Base-by-base conservation (phyloP, 73 alveolate species). In the Uronychia binucleata region DNA sequence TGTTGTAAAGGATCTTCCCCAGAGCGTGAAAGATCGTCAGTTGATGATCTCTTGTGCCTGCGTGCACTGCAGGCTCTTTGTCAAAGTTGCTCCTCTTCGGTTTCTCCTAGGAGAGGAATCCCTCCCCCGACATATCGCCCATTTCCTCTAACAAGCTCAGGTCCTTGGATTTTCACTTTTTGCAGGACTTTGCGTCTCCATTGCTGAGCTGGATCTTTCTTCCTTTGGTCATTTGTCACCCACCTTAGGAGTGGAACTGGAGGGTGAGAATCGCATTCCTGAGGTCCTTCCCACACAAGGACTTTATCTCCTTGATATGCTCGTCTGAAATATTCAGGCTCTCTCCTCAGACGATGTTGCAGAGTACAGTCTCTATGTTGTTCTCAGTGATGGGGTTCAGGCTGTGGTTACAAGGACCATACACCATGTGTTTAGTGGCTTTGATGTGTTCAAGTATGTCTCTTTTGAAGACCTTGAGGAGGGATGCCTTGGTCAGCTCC, bases 1-100 rank as follows among this genome's bases (percentile, higher is more conserved):
- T 88, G 84, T 88, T 88, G 82, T 88, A 88, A 27, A 88, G 80
- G 77, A 88, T 79, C 34, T 88, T 88, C 27, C 94, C 94, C 0
- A 88, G 30, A 14, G 90, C 94, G 77, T 88, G 94, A 31, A 88
- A 88, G 28, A 88, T 88, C 13, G 91, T 13, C 31, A 77, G 79
- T 13, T 76, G 59, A 57, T 76, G 35, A 58, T 88, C 91, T 83
- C 77, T 88, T 28, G 78, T 27, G 27, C 1, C 0, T 5, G 1
- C 33, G 14, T 46, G 75, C 35, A 33, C 59, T 26, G 32, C 33
- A 26, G 26, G 34, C 35, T 77, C 78, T 0, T 29, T 30, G 30
- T 31, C 31, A 46, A 46, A 5, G n/a, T 46, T 46, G 19, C 19
- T 46, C 67, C 19, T 46, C 19, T 46, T 46, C 19, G 67, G 67